Evolutionary conservation across 73 alveolate species (phyloP).

Genomic region (Paramecium bursaria): DNA sequence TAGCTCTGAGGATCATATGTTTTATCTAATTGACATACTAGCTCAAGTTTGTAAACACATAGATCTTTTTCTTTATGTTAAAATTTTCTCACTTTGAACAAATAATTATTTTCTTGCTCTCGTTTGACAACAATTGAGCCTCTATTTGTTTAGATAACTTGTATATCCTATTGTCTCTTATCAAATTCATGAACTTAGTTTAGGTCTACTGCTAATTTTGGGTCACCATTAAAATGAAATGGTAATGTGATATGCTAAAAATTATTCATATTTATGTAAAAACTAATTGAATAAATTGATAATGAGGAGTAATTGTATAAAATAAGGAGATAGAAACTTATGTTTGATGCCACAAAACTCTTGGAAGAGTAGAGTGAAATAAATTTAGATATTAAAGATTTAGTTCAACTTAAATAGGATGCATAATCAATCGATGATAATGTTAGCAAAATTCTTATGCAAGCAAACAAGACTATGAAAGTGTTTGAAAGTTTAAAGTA

Average conservation of each 20-base stretch:
- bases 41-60: background rate
- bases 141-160: background rate
- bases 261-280: too few relatives aligned
- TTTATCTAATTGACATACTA: background rate
- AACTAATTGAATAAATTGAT: too few relatives aligned
- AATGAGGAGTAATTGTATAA: too few relatives aligned
- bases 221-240: background rate
- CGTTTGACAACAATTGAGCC: background rate
- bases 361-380: too few relatives aligned
- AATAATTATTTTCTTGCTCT: background rate
- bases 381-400: too few relatives aligned
- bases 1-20: background rate
- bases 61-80: too few relatives aligned
- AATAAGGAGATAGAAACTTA: too few relatives aligned
- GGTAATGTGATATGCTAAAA: background rate
- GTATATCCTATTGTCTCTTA: background rate
- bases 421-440: background rate
- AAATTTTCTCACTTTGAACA: background rate
- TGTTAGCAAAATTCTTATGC: background rate
- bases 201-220: background rate
- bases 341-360: too few relatives aligned
- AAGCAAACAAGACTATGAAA: background rate
- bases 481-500: background rate
- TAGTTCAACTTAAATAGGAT: too few relatives aligned
- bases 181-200: background rate